Percentiles rank a stretch among this genome's conserved stretches.
These are phyloP conservation scores for Datisca glomerata DNA, from an alignment of 306 rosid genomes.

Conservation along the genomic window DNA sequence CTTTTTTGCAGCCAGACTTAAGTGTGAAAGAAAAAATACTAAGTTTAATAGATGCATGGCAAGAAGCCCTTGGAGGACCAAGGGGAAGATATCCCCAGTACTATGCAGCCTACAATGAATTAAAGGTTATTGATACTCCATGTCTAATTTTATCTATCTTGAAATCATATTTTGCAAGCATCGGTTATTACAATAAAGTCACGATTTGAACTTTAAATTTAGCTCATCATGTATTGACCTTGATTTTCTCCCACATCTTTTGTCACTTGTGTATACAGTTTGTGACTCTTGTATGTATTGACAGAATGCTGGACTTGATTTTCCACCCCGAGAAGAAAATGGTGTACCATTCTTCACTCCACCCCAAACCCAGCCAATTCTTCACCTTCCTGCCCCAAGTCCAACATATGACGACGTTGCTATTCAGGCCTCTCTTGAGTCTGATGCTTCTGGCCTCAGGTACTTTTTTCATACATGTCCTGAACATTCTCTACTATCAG, in stretches of 20 bases:
- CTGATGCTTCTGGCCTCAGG: slow-evolving; percentile 90
- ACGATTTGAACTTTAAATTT: no score
- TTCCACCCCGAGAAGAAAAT: slow-evolving; percentile 75
- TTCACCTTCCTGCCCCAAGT: slow-evolving; percentile 28
- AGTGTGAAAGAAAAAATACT: slow-evolving; percentile 88
- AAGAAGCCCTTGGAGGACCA: slow-evolving; percentile 90
- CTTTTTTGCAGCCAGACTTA: slow-evolving; percentile 73
- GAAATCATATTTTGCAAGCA: background rate
- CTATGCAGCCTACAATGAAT: slow-evolving; percentile 73
- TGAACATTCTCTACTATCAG: background rate
- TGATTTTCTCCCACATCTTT: no score
- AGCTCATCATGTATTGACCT: no score
- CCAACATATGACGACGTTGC: slow-evolving; percentile 58
- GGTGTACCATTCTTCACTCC: slow-evolving; percentile 90
- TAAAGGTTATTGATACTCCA: slow-evolving; percentile 40
- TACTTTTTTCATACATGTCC: slow-evolving; percentile 9
- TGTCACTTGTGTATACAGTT: no score
- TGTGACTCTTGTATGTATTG: no score
- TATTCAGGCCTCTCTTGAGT: slow-evolving; percentile 79
- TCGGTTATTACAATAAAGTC: no score
- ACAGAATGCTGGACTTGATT: slow-evolving; percentile 87
- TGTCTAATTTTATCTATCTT: background rate
- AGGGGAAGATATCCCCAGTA: slow-evolving; percentile 78
- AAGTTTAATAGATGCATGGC: slow-evolving; percentile 80
- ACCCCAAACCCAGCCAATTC: slow-evolving; percentile 70